These are phyloP conservation scores for Emmonsiellopsis sp. DNA, from an alignment of 2,329 filamentous ascomycete species.

Conservation along the genomic window DNA sequence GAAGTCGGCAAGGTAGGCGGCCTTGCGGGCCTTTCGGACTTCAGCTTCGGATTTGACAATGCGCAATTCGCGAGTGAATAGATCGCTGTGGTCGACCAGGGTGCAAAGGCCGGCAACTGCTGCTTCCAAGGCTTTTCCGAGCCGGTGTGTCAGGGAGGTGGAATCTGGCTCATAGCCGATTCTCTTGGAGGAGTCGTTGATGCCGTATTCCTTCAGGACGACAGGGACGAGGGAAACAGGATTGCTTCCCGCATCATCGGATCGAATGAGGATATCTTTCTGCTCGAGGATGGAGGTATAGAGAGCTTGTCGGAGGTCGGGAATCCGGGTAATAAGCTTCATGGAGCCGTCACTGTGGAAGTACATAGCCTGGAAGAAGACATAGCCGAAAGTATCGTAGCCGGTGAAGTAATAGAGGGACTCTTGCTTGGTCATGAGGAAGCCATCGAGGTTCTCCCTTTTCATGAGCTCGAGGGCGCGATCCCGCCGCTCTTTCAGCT, in stretches of 20 bases:
- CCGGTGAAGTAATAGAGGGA: conserved; percentile 24
- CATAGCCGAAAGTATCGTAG: conserved; percentile 29
- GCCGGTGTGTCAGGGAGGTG: conserved; percentile 25
- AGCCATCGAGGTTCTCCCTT: conserved; percentile 26
- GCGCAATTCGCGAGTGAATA: conserved; percentile 23
- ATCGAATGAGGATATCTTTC: conserved; percentile 21
- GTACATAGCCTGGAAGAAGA: conserved; percentile 31
- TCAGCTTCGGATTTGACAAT: conserved; percentile 26
- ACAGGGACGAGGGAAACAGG: conserved; percentile 23
- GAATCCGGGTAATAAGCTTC: conserved; percentile 22
- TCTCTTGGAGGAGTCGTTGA: conserved; percentile 19
- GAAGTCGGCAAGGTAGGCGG: conserved; percentile 26
- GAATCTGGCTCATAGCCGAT: conserved; percentile 31
- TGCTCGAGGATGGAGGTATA: conserved; percentile 25
- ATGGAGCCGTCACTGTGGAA: conserved; percentile 26
- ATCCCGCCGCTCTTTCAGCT: conserved; percentile 18
- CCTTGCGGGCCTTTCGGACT: conserved; percentile 23
- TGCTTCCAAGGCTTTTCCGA: conserved; percentile 24
- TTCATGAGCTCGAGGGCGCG: conserved; percentile 20
- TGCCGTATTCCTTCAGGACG: conserved; percentile 22
- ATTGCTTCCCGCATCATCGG: conserved; percentile 22
- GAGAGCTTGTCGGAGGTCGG: conserved; percentile 25
- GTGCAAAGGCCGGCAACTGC: conserved; percentile 25
- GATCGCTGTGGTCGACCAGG: conserved; percentile 21
- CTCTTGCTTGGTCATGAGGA: conserved; percentile 28